Base-by-base conservation (phyloP, 495 filamentous ascomycete genomes). In the Lasiosphaeris hirsuta region DNA sequence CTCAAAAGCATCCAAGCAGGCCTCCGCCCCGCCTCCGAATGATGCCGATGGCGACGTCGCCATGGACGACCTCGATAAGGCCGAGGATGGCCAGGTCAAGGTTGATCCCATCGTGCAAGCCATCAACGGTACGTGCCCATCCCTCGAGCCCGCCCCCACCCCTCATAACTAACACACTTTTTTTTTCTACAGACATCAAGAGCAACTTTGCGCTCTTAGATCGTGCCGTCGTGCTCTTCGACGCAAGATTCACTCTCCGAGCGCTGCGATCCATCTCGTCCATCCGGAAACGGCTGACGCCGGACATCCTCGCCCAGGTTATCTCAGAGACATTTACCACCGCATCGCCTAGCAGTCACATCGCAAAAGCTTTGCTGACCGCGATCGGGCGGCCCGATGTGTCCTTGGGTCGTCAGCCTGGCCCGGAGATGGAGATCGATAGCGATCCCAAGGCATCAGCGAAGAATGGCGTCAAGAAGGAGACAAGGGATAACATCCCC, bases 221-320 rank as follows among this genome's bases (percentile, higher is more conserved):
- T 62, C 89, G 90, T 67, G 94, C 94, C 60, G 92, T 97, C 57
- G 76, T 87, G 59, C 83, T 96, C 64, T 98, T 97, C 69, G 94
- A 98, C 77, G 84, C 92, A 49, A 87, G 94, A 75, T 98, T 96
- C 75, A 89, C 92, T 46, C 86, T 98, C 54, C 83, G 95, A 61
- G 94, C 94, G 54, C 82, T 98, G 54, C 88, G 94, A 51, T 96
- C 92, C 56, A 95, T 96, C 75, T 96, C 94, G 39, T 91, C 90
- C 56, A 85, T 97, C 72, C 90, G 94, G 69, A 97, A 97, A 78
- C 81, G 89, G 57, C 82, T 97, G 64, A 88, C 86, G 9, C 80
- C 88, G 30, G 90, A 90, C 63, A 84, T 95, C 63, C 81, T 96
- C 58, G 77, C 86, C 17, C 84, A 90, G 72, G 86, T 89, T 60